Base-by-base conservation (phyloP, 202 grass and related monocot species). In the Carex arenaria region DNA sequence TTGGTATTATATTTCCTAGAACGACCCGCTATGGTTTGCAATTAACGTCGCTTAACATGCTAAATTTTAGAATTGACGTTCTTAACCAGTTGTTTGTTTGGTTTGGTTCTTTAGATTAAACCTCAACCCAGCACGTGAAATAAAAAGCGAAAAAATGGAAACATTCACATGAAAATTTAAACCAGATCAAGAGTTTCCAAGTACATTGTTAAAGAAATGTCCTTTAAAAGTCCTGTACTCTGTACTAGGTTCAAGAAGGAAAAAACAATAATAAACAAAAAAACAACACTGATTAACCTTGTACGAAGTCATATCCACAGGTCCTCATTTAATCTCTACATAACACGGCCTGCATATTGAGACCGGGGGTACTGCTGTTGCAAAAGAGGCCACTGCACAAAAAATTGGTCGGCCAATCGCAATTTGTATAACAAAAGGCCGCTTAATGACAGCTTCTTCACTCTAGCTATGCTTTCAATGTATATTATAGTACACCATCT, bases 381-480 rank as follows among this genome's bases (percentile, higher is more conserved):
- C 68, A 98, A 85, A 54, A 93, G 83, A 9, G 90, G 92, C 95
- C 92, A 95, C 77, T 98, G 95, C 83, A 95, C 95, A 42, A 93
- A 88, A 72, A 98, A 95, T 75, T 93, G 90, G 62, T 98, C 89
- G 15, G 92, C 86, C 28, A 98, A 61, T 14, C 80, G 53, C 67
- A 95, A 84, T 90, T 95, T 98, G 76, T 93, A 93, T 34, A 98
- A 51, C 83, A 98, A 80, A 64, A 98, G 86, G 12, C 90, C 95
- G 10, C 92, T 98, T 80, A 93, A 84, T 1, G 95, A 98, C 76
- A 98, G 80, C 67, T 92, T 98, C 71, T 83, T 87, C 83, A 95
- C 95, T 89, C 95, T 90, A 78, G 95, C 92, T 73, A 95, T 98
- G 47, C 92, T 98, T 89, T 98, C 95, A 12, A 93, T 85, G 36